Conservation (phyloP, 2,329 filamentous ascomycete genomes). For the Diaporthe aspalathi region DNA sequence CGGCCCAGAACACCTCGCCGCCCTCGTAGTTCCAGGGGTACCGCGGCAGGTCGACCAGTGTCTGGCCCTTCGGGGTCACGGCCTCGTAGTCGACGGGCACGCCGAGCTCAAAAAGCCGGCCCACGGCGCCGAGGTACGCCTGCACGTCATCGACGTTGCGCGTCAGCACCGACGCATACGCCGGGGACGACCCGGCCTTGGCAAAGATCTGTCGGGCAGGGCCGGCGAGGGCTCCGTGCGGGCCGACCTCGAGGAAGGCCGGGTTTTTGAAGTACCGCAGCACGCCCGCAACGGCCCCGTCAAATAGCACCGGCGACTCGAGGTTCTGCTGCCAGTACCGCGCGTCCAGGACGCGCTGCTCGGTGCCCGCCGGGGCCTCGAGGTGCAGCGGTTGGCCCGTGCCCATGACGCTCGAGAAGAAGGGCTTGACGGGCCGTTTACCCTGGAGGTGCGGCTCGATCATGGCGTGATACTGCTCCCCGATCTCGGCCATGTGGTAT, state of each 20-base stretch:
- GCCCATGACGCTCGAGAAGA: neutral
- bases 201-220: constrained; percentile 45
- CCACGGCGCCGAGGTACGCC: neutral
- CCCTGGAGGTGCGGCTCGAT: neutral
- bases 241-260: constrained; percentile 47
- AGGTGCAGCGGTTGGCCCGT: no score
- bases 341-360: neutral
- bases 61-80: neutral
- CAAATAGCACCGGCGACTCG: constrained; percentile 39
- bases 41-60: constrained; percentile 50
- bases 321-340: neutral
- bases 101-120: neutral
- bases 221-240: constrained; percentile 46
- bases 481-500: neutral
- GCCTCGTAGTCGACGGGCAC: neutral
- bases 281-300: constrained; percentile 47
- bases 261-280: constrained; percentile 55
- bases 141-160: constrained; percentile 35
- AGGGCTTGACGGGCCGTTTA: neutral
- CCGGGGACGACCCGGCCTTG: no score
- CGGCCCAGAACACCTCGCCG: constrained; percentile 51
- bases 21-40: constrained; percentile 60
- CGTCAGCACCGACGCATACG: constrained; percentile 29
- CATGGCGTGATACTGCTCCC: neutral
- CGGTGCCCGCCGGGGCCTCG: no score